phyloP scores from a whole-genome alignment of 805 yeast genomes.

The Tetrapisispora arboricola region DNA sequence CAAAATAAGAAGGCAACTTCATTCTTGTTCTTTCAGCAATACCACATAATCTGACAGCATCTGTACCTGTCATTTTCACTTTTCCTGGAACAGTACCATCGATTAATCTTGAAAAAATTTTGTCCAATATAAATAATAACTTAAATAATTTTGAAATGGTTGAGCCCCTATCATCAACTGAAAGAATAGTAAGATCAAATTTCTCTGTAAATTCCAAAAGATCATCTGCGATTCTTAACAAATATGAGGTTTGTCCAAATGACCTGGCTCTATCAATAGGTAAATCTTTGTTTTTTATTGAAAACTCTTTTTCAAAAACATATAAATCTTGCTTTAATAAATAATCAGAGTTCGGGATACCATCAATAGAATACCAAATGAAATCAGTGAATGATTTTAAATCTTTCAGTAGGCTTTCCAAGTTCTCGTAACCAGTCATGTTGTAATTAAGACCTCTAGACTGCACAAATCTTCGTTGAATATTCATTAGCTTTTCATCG shows the following conservation, averaged over 20 bases:
- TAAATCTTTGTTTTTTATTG: neutral
- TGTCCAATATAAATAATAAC: constrained; percentile 33
- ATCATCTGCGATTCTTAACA: constrained; percentile 57
- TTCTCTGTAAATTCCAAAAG: constrained; percentile 49
- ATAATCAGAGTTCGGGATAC: constrained; percentile 23
- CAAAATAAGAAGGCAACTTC: constrained; percentile 30
- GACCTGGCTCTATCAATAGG: constrained; percentile 15
- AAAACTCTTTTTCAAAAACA: neutral
- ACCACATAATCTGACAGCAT: constrained; percentile 40
- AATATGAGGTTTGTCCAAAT: constrained; percentile 54
- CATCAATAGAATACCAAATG: constrained; percentile 51
- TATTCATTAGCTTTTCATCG: constrained; percentile 41
- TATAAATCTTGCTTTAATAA: constrained; percentile 8
- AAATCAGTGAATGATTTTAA: constrained; percentile 41
- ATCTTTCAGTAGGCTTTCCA: constrained; percentile 34
- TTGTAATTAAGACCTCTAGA: constrained; percentile 29
- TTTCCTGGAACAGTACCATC: constrained; percentile 29
- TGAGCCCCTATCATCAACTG: constrained; percentile 16
- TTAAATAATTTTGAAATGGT: constrained; percentile 31
- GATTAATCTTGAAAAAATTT: constrained; percentile 31
- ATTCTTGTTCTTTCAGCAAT: constrained; percentile 45
- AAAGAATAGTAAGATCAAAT: constrained; percentile 22
- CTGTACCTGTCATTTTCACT: constrained; percentile 37
- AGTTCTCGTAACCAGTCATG: constrained; percentile 22
- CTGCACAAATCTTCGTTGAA: constrained; percentile 46